Conservation (phyloP, 768 basidiomycete genomes). For the Mycena haematopus region DNA sequence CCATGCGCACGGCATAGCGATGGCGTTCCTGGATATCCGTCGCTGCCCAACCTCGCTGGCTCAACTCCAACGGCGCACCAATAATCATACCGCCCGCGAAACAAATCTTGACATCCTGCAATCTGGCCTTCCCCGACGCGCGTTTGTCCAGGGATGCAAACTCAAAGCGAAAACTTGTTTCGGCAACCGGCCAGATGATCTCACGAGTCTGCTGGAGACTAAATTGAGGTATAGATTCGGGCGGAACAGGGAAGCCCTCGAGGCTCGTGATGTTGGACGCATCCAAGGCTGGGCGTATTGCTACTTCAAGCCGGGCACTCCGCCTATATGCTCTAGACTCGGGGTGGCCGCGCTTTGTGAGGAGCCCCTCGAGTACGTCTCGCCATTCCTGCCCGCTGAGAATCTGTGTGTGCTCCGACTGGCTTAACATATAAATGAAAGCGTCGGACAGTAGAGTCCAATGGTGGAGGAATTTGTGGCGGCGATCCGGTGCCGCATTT, state of each 20-base stretch:
- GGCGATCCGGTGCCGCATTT: background rate
- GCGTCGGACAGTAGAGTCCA: background rate
- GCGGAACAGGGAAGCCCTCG: background rate
- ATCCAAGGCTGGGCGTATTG: background rate
- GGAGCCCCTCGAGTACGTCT: background rate
- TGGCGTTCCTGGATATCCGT: background rate
- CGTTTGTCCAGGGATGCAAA: background rate
- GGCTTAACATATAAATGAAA: background rate
- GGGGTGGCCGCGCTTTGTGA: background rate
- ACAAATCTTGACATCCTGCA: background rate
- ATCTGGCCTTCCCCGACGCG: background rate
- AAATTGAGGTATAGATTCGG: background rate
- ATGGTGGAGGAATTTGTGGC: background rate
- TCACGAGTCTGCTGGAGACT: background rate
- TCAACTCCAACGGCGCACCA: background rate
- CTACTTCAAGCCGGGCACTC: background rate
- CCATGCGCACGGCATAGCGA: background rate
- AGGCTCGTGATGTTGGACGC: background rate
- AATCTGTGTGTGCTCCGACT: background rate
- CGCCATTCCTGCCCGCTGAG: background rate
- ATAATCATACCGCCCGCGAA: background rate
- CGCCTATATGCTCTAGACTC: background rate
- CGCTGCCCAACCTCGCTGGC: background rate
- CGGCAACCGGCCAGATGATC: conserved; percentile 5
- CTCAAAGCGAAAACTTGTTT: conserved; percentile 3